Evolutionary conservation across 352 stramenopile species (phyloP), one percentile per base, ranked within the genome.

Genomic region (Phytopythium delawarense): DNA sequence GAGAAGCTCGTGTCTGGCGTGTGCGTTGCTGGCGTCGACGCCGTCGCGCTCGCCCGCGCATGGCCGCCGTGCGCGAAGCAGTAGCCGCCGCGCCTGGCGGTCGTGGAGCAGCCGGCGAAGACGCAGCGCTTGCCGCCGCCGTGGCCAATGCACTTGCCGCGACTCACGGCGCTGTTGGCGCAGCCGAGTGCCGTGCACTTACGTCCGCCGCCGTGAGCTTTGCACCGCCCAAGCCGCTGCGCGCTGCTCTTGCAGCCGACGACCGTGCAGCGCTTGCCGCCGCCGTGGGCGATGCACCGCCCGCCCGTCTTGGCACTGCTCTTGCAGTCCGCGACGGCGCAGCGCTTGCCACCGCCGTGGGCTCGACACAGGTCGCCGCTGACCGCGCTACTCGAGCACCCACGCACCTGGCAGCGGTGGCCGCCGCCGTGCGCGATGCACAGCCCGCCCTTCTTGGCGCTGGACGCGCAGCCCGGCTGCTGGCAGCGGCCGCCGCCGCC

Each of bases 381-480:
- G 25, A 94, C 86, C 9, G 86, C 86, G 55, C 84, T 92, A 59
- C 81, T 92, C 28, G 80, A 89, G 69, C 86, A 94, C 7, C 74
- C 74, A 6, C 59, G 50, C 11, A 94, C 75, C 74, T 82, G 75
- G 67, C 86, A 95, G 13, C 84, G 86, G 63, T 95, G 84, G 46
- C 86, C 84, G 58, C 86, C 86, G n/a, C 86, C 86, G 51, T 95
- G 86, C 4, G 86, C 84, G 42, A 93, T 93, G 40, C 86, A 95
- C 56, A 84, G 87, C 18, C 86, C 86, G 56, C 86, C 86, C 71
- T 93, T 95, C 75, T 93, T 93, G 61, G 84, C 86, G 42, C 82
- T 92, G 4, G 82, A 92, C 32, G 77, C 87, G 59, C 86, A 95
- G 12, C 69, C 80, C 52, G 62, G 62, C 64, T 77, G 82, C 72